Base-by-base conservation (phyloP, 108 stramenopile species). In the Cyclotella sp. region DNA sequence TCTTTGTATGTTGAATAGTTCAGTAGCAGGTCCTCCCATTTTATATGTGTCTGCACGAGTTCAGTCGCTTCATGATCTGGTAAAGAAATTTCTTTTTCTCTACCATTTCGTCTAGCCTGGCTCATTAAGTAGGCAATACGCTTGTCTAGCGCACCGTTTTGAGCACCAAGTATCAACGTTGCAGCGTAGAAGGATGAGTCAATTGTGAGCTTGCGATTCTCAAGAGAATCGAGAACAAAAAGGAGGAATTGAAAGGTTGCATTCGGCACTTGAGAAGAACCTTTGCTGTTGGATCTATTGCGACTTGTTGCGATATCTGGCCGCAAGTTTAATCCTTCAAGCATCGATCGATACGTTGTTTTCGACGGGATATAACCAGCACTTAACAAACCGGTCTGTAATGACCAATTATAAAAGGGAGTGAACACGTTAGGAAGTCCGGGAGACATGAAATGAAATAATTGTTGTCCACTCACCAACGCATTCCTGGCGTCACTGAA, bases 311-410 rank as follows among this genome's bases (percentile, higher is more conserved):
- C 53, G 24, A 63, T 61, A 43, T 81, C 76, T 24, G 65, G 14
- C 40, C 73, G 45, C 16, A 93, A 73, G 46, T 74, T 55, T 28
- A 91, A 76, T 14, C 68, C 70, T 68, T 91, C 87, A 27, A 79
- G 67, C 14, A 91, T 87, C 12, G 70, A 66, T 28, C 64, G 67
- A 27, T 84, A 82, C 29, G 88, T 91, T 41, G 64, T 42, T 68
- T 92, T 94, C 21, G 88, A 91, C 10, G 90, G 91, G 53, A 94
- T 92, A 70, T 88, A 87, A 14, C 91, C 90, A 30, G 82, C 85
- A 22, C 41, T 53, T 22, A 91, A 41, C 9, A 94, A 74, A 19
- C 83, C 73, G 10, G 69, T 57, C 84, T 84, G 13, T 19, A 73
- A 49, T 7, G 18, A 1, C 60, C 4, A 29, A 61, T 9, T 16